These are phyloP conservation scores for Myriangium duriaei DNA, from an alignment of 2,329 filamentous ascomycete genomes.

Conservation along the genomic window DNA sequence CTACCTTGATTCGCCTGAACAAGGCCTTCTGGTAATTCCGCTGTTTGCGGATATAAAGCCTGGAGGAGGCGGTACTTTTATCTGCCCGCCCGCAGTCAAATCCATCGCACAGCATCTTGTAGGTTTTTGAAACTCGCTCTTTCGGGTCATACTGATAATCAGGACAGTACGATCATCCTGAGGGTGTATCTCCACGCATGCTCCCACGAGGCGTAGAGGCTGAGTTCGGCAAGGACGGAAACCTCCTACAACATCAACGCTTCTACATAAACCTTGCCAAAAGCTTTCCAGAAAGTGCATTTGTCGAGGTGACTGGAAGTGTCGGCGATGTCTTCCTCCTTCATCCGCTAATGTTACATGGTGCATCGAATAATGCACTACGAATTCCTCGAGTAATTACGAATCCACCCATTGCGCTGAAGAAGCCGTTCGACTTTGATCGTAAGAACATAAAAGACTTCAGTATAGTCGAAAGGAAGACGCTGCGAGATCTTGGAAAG, in stretches of 20 bases:
- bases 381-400: constrained; percentile 38
- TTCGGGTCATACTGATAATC: too few species aligned
- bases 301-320: constrained; percentile 43
- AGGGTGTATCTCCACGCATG: constrained; percentile 56
- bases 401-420: constrained; percentile 42
- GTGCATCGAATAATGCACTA: constrained; percentile 37
- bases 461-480: constrained; percentile 45
- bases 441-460: constrained; percentile 35
- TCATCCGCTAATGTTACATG: constrained; percentile 50
- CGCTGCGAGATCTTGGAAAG: constrained; percentile 37
- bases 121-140: too few species aligned
- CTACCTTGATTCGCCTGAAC: constrained; percentile 58
- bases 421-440: constrained; percentile 41
- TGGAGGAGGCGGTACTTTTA: constrained; percentile 51
- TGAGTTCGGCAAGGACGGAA: constrained; percentile 17
- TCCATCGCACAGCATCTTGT: constrained; percentile 42
- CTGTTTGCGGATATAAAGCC: constrained; percentile 51
- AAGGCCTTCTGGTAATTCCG: constrained; percentile 55
- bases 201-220: constrained; percentile 33
- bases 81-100: constrained; percentile 49
- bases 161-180: constrained; percentile 44
- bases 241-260: constrained; percentile 23
- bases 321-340: constrained; percentile 47
- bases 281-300: constrained; percentile 24
- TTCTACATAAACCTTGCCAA: constrained; percentile 34